Evolutionary conservation across 1,284 basidiomycete genomes (phyloP).

Genomic region (Apiotrichum mycotoxinovorans): DNA sequence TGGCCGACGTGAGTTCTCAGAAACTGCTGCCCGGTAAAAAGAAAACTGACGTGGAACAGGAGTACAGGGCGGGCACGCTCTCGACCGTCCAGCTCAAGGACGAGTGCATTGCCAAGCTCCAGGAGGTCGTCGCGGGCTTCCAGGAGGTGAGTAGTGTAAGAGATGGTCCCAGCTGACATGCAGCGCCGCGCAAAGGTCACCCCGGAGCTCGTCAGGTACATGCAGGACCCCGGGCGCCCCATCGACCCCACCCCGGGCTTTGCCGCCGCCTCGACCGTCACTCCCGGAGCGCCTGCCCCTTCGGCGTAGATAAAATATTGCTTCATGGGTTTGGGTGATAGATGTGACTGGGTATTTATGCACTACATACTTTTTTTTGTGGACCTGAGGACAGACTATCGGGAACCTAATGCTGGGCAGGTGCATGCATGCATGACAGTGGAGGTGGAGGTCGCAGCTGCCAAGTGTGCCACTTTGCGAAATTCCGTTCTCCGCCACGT

Average conservation of each 20-base stretch:
- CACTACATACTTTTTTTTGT: too few relatives aligned
- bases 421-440: not conserved
- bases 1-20: constrained; percentile 69
- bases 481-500: not conserved
- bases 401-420: not conserved
- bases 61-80: constrained; percentile 83
- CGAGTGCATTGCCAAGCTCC: constrained; percentile 77
- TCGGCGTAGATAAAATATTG: not conserved
- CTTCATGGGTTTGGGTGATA: not conserved
- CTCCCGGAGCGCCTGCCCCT: not conserved
- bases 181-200: constrained; percentile 78
- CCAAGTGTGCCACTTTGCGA: not conserved
- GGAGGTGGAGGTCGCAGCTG: not conserved
- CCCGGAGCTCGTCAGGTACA: constrained; percentile 69
- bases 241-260: constrained; percentile 58
- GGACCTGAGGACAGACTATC: not conserved
- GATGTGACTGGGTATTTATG: too few relatives aligned
- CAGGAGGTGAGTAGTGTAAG: constrained; percentile 66
- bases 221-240: constrained; percentile 79
- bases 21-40: not conserved
- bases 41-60: too few relatives aligned
- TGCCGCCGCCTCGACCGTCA: not conserved
- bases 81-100: constrained; percentile 92
- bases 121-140: constrained; percentile 80
- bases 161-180: not conserved